Evolutionary conservation across 2,329 filamentous ascomycete species (phyloP).

Genomic region (Decorospora gaudefroyi): DNA sequence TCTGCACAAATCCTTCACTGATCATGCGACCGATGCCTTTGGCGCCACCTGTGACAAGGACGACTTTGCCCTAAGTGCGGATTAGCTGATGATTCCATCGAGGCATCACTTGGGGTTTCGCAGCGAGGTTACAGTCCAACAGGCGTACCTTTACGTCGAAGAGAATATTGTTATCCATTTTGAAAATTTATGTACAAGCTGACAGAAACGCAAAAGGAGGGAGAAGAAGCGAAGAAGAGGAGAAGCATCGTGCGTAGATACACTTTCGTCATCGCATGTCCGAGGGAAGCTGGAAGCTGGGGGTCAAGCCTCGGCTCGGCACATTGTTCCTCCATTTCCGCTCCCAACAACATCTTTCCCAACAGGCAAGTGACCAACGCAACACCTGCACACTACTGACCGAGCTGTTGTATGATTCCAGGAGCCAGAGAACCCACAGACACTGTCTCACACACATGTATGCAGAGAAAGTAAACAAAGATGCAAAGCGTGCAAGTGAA

Average conservation of each 20-base stretch:
- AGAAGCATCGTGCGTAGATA: slow-evolving; percentile 13
- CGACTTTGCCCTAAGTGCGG: slow-evolving; percentile 47
- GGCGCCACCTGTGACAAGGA: slow-evolving; percentile 54
- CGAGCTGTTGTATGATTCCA: too few relatives aligned
- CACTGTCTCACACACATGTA: too few relatives aligned
- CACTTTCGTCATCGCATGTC: slow-evolving; percentile 12
- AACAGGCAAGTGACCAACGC: too few relatives aligned
- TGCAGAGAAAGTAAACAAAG: too few relatives aligned
- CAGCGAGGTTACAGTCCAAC: not conserved
- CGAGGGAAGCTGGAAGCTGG: slow-evolving; percentile 22
- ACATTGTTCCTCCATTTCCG: slow-evolving; percentile 10
- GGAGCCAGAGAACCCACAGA: too few relatives aligned
- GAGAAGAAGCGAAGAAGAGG: not conserved
- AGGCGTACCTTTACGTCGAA: slow-evolving; percentile 45
- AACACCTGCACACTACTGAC: too few relatives aligned
- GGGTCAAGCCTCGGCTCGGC: slow-evolving; percentile 35
- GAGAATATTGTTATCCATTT: slow-evolving; percentile 45
- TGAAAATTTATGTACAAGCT: not conserved
- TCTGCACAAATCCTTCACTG: slow-evolving; percentile 65
- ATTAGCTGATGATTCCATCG: slow-evolving; percentile 3
- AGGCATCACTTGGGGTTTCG: not conserved
- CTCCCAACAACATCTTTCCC: too few relatives aligned
- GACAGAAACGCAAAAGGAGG: not conserved
- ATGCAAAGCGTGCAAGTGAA: too few relatives aligned
- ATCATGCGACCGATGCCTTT: slow-evolving; percentile 72